Base-by-base conservation (phyloP, 345 rosid genomes). In the Salix viminalis region DNA sequence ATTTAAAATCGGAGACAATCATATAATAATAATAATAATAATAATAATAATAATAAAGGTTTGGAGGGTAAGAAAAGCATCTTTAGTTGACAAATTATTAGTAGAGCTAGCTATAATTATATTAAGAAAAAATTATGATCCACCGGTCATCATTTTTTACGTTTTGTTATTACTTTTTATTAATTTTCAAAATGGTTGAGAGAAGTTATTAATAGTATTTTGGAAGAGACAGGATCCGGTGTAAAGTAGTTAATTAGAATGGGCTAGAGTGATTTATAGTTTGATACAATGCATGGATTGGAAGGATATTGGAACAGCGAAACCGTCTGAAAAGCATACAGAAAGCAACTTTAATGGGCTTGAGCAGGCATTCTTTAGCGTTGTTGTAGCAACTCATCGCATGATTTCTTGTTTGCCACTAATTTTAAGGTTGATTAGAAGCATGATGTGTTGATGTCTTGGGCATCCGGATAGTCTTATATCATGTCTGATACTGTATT, bases 361-460 rank as follows among this genome's bases (percentile, higher is more conserved):
- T 65, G 41, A 30, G 36, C 23, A 26, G 60, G 60, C 10, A 41
- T 42, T 65, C 32, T 6, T n/a, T 67, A 19, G 23, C 28, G 65
- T 74, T 69, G 72, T 44, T 74, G 32, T 77, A 73, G 19, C 4
- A 34, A 30, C 62, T 56, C 62, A 3, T 56, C 62, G 13, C 62
- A 3, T 56, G 46, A 65, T 15, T 74, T 65, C 24, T 37, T 77
- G 76, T 69, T 74, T 66, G 78, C 75, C 72, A 65, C 73, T 39
- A 69, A 30, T 6, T 32, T 48, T 8, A 71, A 72, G 54, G 62
- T 65, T 14, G 60, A 61, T 36, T 16, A 37, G 24, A 73, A 60
- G 30, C 24, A 15, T 58, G 34, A 1, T 62, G 2, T 1, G 6
- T 24, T 37, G 34, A 12, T 11, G n/a, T 34, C 46, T 56, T 23